A percentile compares a stretch with the other conserved stretches of the same genome.
Evolutionary conservation across 768 basidiomycete species (phyloP).

Genomic region (Boletus pseudo-olivaceus): DNA sequence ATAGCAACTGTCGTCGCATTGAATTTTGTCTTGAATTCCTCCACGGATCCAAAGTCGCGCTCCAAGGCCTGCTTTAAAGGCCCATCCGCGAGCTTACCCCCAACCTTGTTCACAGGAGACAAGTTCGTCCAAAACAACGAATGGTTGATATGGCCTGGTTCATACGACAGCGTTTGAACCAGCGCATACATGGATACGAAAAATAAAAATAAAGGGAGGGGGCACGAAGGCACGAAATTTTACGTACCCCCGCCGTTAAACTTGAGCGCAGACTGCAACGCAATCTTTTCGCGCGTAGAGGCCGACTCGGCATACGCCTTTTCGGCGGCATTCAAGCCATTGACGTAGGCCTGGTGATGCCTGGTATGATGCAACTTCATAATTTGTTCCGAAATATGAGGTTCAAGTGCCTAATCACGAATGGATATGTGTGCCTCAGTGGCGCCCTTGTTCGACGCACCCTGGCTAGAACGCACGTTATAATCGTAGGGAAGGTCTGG

Average conservation of each 20-base stretch:
- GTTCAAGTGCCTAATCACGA: constrained; percentile 77
- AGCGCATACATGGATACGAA: neutral
- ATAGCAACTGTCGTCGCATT: constrained; percentile 87
- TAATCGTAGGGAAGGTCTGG: constrained; percentile 79
- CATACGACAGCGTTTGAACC: neutral
- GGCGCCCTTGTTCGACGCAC: neutral
- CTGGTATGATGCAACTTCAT: constrained; percentile 93
- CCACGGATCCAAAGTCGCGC: constrained; percentile 83
- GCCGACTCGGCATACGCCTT: constrained; percentile 66
- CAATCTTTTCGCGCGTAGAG: constrained; percentile 72
- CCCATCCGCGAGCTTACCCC: constrained; percentile 63
- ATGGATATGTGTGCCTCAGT: neutral
- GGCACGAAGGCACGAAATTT: too few relatives aligned
- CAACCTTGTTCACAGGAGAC: constrained; percentile 62
- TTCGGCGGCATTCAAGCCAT: constrained; percentile 90
- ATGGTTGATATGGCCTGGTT: constrained; percentile 83
- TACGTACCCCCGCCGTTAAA: constrained; percentile 91
- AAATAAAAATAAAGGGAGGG: neutral
- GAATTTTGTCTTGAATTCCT: constrained; percentile 80
- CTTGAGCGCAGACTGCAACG: constrained; percentile 87
- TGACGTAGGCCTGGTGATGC: constrained; percentile 93
- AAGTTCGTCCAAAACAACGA: constrained; percentile 98
- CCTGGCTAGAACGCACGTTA: constrained; percentile 47
- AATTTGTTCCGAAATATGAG: constrained; percentile 85
- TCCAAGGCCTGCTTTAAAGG: constrained; percentile 73